These are phyloP conservation scores for Halocafeteria seosinensis DNA, from an alignment of 108 stramenopile species.

Conservation along the genomic window DNA sequence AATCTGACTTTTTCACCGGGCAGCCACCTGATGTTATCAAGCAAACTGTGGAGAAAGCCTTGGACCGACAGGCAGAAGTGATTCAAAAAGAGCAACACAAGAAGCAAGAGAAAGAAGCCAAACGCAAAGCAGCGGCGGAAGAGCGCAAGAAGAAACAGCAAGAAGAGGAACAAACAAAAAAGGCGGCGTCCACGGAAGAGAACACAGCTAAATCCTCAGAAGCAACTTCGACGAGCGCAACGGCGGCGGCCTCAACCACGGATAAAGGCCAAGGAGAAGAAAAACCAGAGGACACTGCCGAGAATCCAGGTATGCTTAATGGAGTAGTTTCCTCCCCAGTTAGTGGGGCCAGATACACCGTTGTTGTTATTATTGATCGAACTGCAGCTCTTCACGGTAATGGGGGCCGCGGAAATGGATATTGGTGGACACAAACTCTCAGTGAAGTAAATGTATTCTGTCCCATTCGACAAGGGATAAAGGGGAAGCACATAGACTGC, in stretches of 20 bases:
- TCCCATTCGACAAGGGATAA: constrained; percentile 65
- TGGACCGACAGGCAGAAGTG: constrained; percentile 46
- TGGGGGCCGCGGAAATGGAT: constrained; percentile 70
- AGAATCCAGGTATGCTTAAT: neutral
- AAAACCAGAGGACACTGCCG: neutral
- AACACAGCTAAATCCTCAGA: constrained; percentile 6
- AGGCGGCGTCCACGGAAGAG: neutral
- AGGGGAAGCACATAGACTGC: constrained; percentile 65
- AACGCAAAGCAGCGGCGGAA: neutral
- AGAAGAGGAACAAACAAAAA: constrained; percentile 44
- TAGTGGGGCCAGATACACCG: no score
- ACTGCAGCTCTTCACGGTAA: constrained; percentile 68
- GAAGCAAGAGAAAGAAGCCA: constrained; percentile 1
- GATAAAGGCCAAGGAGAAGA: neutral
- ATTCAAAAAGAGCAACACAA: no score
- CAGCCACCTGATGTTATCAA: constrained; percentile 22
- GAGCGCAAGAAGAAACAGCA: constrained; percentile 5
- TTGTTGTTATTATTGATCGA: no score
- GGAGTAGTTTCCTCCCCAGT: neutral
- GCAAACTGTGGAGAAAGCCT: constrained; percentile 50
- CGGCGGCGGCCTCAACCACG: constrained; percentile 1
- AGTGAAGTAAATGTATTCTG: constrained; percentile 61
- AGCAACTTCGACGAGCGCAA: neutral
- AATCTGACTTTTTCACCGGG: constrained; percentile 91
- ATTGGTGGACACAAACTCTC: constrained; percentile 93